A percentile compares a stretch with the other conserved stretches of the same genome.
phyloP scores from a whole-genome alignment of 192 early-diverging fungal species.

The Backusella parvicylindrica region DNA sequence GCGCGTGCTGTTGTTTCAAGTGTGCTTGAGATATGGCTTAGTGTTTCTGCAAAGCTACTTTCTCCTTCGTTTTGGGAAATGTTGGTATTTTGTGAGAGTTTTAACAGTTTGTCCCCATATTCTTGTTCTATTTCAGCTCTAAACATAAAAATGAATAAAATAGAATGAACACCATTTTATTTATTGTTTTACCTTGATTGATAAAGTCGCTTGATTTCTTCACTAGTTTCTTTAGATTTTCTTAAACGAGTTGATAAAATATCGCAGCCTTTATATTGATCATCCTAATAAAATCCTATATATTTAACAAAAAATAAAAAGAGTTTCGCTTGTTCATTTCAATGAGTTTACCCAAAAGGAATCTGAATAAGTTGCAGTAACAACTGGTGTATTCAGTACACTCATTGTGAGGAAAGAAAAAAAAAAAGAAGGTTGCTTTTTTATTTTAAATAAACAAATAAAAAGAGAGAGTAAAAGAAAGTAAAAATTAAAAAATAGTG shows the following conservation, averaged over 20 bases:
- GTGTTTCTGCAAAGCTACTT: constrained; percentile 54
- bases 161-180: background rate
- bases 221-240: constrained; percentile 68
- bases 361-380: constrained; percentile 17
- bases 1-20: constrained; percentile 61
- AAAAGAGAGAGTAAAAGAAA: background rate
- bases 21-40: constrained; percentile 54
- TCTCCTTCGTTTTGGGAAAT: constrained; percentile 13
- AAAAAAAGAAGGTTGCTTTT: background rate
- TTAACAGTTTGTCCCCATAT: constrained; percentile 62
- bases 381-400: background rate
- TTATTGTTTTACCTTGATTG: constrained; percentile 41
- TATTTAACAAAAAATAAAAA: background rate
- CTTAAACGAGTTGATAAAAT: constrained; percentile 58
- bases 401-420: background rate
- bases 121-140: constrained; percentile 72
- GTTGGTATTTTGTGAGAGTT: constrained; percentile 19
- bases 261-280: constrained; percentile 64
- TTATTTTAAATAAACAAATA: background rate
- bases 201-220: constrained; percentile 63
- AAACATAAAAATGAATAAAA: background rate
- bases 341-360: constrained; percentile 27
- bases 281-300: constrained; percentile 37
- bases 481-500: background rate
- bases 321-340: background rate